Base-by-base conservation (phyloP, 768 basidiomycete genomes). In the Cystobasidium ongulense region DNA sequence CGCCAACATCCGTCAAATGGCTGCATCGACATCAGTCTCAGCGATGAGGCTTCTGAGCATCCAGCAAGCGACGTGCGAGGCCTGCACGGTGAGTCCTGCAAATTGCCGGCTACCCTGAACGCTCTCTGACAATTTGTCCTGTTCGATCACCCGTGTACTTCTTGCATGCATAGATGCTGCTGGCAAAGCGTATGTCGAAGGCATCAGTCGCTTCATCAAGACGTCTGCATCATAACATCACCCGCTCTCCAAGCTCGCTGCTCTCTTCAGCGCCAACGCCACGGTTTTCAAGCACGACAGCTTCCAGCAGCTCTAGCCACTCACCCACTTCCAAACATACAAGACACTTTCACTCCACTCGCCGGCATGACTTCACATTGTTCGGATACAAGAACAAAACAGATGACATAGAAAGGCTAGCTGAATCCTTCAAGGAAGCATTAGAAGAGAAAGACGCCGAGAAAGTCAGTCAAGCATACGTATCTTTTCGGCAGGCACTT, bases 401-500 rank as follows among this genome's bases (percentile, higher is more conserved):
- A 11, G 27, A 59, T 29, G 57, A 59, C 17, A 36, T 41, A 15
- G 65, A 67, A 53, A 1, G 15, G 3, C 21, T 67, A 10, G 65
- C 65, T 7, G 21, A 41, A 27, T 25, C 65, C 8, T 67, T 67
- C 36, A 18, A 41, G 29, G 43, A 67, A 50, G 65, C 65, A 27
- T 41, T 67, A 36, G 27, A 39, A n/a, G 46, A 5, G 2, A 15
- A 50, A 41, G 65, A 67, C 53, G 43, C 43, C n/a, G 39, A 33
- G 18, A 35, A 21, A 21, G 2, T 67, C 17, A 33, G 43, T n/a
- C 39, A 46, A 53, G 50, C 65, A 23, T 67, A 67, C 29, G 31
- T n/a, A 17, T 23, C 65, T 25, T 23, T 67, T 23, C 31, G 50
- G 17, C 5, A 46, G n/a, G 43, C 27, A 53, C 29, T 53, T 8